These are phyloP conservation scores for Starmerella sirachaensis DNA, from an alignment of 805 yeast genomes.

Conservation along the genomic window DNA sequence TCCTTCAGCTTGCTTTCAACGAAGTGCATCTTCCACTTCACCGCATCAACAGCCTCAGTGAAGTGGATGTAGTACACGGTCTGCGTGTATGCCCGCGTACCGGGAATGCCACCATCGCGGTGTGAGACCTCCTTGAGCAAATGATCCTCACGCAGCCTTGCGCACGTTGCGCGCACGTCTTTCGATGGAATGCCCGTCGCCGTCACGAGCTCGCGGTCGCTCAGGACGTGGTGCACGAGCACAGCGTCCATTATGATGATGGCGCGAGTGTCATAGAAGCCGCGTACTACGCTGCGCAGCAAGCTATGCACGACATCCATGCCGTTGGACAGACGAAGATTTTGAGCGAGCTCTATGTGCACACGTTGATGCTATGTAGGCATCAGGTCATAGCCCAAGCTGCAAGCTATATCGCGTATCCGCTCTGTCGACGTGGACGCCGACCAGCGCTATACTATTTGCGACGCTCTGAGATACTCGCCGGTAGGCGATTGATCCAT, in stretches of 20 bases:
- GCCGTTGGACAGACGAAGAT: neutral
- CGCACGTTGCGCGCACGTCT: constrained; percentile 72
- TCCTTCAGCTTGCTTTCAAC: constrained; percentile 68
- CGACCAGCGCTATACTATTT: neutral
- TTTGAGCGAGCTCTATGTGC: no score
- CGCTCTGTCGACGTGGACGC: neutral
- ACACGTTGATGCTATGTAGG: no score
- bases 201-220: constrained; percentile 81
- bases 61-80: constrained; percentile 78
- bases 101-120: constrained; percentile 44
- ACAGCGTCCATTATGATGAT: constrained; percentile 79
- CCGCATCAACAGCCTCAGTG: constrained; percentile 88
- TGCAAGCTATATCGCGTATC: no score
- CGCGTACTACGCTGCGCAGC: constrained; percentile 68
- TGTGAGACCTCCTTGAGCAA: constrained; percentile 34
- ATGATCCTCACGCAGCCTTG: constrained; percentile 73
- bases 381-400: no score
- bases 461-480: neutral
- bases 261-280: constrained; percentile 76
- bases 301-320: constrained; percentile 39
- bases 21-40: constrained; percentile 91
- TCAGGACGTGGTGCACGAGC: constrained; percentile 72
- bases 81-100: constrained; percentile 57
- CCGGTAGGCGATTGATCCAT: no score
- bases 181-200: constrained; percentile 75